Percentiles rank a stretch among this genome's conserved stretches.
Evolutionary conservation across 441 rosid species (phyloP).

Genomic region (Eutrema salsugineum): DNA sequence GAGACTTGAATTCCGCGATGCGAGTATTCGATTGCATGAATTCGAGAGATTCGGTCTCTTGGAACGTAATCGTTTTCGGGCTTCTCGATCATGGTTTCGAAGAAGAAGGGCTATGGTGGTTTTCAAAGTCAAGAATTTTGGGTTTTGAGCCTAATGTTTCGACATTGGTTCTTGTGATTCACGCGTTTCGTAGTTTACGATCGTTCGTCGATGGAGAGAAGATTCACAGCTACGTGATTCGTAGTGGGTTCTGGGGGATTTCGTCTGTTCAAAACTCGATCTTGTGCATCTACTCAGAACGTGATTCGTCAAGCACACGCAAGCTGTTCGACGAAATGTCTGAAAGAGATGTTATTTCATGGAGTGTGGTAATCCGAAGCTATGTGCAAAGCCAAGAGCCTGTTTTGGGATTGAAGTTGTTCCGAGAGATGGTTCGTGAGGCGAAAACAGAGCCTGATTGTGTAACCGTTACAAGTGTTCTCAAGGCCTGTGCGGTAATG

Average conservation of each 20-base stretch:
- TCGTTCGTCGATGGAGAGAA: conserved; percentile 27
- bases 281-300: conserved; percentile 35
- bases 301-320: conserved; percentile 30
- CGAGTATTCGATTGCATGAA: conserved; percentile 37
- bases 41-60: conserved; percentile 58
- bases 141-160: conserved; percentile 61
- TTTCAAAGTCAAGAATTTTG: conserved; percentile 43
- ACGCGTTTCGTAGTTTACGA: conserved; percentile 34
- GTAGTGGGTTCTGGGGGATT: conserved; percentile 41
- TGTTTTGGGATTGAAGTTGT: conserved; percentile 32
- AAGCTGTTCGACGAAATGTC: conserved; percentile 56
- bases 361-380: conserved; percentile 53
- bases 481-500: conserved; percentile 46
- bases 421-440: conserved; percentile 38
- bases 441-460: conserved; percentile 39
- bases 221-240: conserved; percentile 47
- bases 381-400: conserved; percentile 39
- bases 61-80: conserved; percentile 64
- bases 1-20: conserved; percentile 40
- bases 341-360: conserved; percentile 52
- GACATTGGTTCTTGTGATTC: conserved; percentile 54
- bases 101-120: conserved; percentile 49
- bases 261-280: conserved; percentile 58
- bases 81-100: conserved; percentile 40
- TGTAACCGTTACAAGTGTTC: conserved; percentile 42